phyloP scores from a whole-genome alignment of 306 rosid species.

The Casuarina glauca region DNA sequence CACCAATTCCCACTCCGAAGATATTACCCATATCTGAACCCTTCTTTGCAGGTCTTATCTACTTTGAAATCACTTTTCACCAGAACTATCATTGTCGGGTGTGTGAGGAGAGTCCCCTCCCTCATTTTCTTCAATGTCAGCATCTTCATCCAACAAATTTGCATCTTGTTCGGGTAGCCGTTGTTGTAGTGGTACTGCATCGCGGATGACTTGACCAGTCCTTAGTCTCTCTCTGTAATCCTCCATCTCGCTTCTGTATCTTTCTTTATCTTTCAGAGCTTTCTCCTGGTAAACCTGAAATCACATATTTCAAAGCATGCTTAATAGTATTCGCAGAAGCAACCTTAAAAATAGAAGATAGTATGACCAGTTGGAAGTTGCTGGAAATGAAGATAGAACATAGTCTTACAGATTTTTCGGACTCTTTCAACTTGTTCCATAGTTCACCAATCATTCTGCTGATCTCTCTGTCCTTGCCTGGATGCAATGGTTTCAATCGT shows the following conservation, averaged over 20 bases:
- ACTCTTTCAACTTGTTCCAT: constrained; percentile 73
- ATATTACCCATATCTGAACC: constrained; percentile 35
- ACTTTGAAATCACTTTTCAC: constrained; percentile 54
- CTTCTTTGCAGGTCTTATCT: constrained; percentile 34
- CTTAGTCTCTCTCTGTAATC: constrained; percentile 61
- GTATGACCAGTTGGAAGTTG: not conserved
- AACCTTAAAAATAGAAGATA: not conserved
- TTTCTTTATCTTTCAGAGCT: constrained; percentile 81
- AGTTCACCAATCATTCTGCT: constrained; percentile 89
- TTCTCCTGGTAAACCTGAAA: constrained; percentile 83
- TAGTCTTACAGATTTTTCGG: constrained; percentile 58
- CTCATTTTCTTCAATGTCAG: constrained; percentile 46
- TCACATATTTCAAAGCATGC: constrained; percentile 14
- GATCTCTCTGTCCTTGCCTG: constrained; percentile 86
- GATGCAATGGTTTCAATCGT: constrained; percentile 71
- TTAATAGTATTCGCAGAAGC: not conserved
- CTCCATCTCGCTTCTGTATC: constrained; percentile 83
- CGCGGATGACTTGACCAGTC: constrained; percentile 55
- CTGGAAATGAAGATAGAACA: not conserved
- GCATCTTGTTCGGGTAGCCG: constrained; percentile 52
- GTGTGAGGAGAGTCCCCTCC: constrained; percentile 40
- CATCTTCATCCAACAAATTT: constrained; percentile 42
- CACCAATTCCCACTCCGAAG: constrained; percentile 24
- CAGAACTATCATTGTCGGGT: constrained; percentile 45
- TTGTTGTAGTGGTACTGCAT: constrained; percentile 76